These are phyloP conservation scores for Magnaporthiopsis poae DNA, from an alignment of 2,329 filamentous ascomycete genomes.

Conservation along the genomic window DNA sequence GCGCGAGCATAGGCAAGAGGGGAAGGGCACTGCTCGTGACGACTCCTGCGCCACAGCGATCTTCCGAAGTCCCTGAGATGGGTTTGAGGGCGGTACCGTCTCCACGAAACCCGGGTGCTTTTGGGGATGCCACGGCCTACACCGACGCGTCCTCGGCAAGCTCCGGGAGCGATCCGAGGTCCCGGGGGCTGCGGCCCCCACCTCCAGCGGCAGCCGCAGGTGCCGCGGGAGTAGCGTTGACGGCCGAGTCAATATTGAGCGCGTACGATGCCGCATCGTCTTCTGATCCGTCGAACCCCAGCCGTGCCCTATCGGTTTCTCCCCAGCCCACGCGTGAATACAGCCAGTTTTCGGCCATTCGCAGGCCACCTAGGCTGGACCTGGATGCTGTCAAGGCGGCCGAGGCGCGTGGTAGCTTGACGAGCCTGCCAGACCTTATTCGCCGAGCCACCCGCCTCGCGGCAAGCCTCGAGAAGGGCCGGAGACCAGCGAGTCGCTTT, in stretches of 20 bases:
- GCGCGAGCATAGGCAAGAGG: constrained; percentile 51
- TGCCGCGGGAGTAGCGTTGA: constrained; percentile 22
- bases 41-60: constrained; percentile 18
- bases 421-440: constrained; percentile 85
- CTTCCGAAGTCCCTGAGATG: constrained; percentile 7
- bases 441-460: constrained; percentile 76
- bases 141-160: constrained; percentile 37
- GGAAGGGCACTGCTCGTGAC: constrained; percentile 48
- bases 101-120: constrained; percentile 29
- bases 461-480: constrained; percentile 77
- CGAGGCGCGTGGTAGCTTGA: constrained; percentile 78
- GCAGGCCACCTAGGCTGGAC: constrained; percentile 64
- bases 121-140: constrained; percentile 35
- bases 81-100: constrained; percentile 25
- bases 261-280: constrained; percentile 41
- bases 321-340: constrained; percentile 22
- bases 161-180: constrained; percentile 28
- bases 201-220: background rate
- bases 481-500: constrained; percentile 49
- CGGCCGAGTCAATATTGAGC: constrained; percentile 37
- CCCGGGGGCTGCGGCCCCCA: constrained; percentile 13
- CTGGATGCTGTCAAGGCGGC: constrained; percentile 73
- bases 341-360: constrained; percentile 44
- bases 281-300: constrained; percentile 28
- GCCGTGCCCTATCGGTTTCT: constrained; percentile 14